Base-by-base conservation (phyloP, 306 rosid genomes). In the Glycine tomentella region DNA sequence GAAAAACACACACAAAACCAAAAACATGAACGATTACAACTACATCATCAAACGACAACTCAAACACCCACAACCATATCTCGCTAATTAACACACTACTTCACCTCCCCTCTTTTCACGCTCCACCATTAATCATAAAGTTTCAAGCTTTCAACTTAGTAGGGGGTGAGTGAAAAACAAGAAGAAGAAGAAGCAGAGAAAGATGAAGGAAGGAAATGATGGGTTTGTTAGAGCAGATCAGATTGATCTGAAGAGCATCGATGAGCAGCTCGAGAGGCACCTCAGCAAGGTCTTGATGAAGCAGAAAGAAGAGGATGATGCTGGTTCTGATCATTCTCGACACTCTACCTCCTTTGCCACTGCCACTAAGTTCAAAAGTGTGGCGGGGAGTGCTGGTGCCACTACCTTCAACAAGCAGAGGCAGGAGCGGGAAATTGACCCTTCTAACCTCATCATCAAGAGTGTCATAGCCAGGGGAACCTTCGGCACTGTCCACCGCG, bases 391-490 rank as follows among this genome's bases (percentile, higher is more conserved):
- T 8, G 50, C 46, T 61, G 58, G 42, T 20, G 44, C 62, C 36
- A 3, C 42, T 49, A 4, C 42, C 63, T 14, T 79, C 58, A 84
- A 76, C 76, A 83, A 86, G 79, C 90, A 89, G 71, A 72, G 95
- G 79, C 89, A 73, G 49, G 97, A 92, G 17, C 91, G 97, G 95
- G 97, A 92, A 90, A 91, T 92, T 84, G 97, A 92, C 80, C 92
- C 97, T 42, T 75, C 92, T 5, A 91, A 92, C 88, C 90, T 92
- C 61, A 75, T 91, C 75, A 88, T 92, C 88, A 92, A 89, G 84
- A 50, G 55, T 53, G 94, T 89, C 81, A 89, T 92, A 66, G 97
- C 92, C 50, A 92, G 94, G 52, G 97, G 97, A 73, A 92, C 97
- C 38, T 92, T 91, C 50, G 95, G 91, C 74, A 91, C 92, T 14